phyloP scores from a whole-genome alignment of 1,284 basidiomycete species.

The Ganoderma lingzhi region DNA sequence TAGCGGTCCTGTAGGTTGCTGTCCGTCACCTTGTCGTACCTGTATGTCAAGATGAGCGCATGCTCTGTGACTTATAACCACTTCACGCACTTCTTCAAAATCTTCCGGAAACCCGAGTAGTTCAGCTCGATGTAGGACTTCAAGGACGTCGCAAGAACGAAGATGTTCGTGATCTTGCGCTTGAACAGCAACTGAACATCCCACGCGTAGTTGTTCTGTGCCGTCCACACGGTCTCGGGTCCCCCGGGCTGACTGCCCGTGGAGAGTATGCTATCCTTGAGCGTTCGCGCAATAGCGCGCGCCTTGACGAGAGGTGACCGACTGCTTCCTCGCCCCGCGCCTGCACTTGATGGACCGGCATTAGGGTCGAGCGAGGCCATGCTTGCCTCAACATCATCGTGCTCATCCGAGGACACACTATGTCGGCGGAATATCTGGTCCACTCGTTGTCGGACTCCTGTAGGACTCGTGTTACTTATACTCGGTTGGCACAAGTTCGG shows the following conservation, averaged over 20 bases:
- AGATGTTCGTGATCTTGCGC: constrained; percentile 89
- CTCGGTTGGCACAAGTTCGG: neutral
- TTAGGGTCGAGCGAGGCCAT: constrained; percentile 45
- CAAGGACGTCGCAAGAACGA: constrained; percentile 85
- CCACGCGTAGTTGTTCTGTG: constrained; percentile 85
- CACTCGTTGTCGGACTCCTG: constrained; percentile 33
- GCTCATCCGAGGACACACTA: constrained; percentile 65
- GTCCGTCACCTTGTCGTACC: constrained; percentile 95
- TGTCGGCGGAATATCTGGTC: constrained; percentile 45
- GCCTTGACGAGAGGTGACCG: constrained; percentile 45
- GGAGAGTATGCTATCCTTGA: constrained; percentile 63
- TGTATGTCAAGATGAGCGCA: constrained; percentile 39
- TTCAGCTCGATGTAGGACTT: constrained; percentile 96
- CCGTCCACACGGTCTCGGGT: constrained; percentile 78
- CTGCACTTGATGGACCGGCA: constrained; percentile 25
- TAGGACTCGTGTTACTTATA: neutral
- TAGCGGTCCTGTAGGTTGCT: constrained; percentile 87
- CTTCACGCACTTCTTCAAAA: constrained; percentile 86
- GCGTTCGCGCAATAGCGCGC: constrained; percentile 52
- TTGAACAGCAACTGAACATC: constrained; percentile 93
- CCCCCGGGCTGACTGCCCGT: constrained; percentile 28
- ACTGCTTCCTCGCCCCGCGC: constrained; percentile 25
- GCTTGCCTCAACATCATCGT: constrained; percentile 52
- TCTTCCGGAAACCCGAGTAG: constrained; percentile 95
- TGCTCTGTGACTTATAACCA: constrained; percentile 19